phyloP scores from a whole-genome alignment of 257 asterid genomes.

The Parsonsia alboflavescens region DNA sequence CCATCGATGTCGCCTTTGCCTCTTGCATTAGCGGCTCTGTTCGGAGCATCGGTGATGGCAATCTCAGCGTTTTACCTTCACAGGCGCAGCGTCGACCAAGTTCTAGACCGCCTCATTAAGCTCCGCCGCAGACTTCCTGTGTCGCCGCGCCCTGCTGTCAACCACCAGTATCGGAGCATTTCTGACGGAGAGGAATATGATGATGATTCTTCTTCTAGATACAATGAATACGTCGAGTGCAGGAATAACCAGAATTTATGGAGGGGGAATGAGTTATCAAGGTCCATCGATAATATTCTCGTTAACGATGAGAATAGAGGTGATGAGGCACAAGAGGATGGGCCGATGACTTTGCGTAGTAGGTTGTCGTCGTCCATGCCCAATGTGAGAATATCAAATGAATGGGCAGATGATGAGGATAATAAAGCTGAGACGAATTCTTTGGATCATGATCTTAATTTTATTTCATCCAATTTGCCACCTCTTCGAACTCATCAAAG shows the following conservation, averaged over 20 bases:
- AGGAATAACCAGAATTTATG: constrained; percentile 20
- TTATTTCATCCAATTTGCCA: constrained; percentile 41
- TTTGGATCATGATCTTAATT: constrained; percentile 30
- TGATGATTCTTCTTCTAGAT: constrained; percentile 20
- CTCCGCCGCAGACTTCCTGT: constrained; percentile 34
- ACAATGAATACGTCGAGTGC: constrained; percentile 16
- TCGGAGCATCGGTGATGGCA: constrained; percentile 93
- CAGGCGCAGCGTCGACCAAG: constrained; percentile 86
- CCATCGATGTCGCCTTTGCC: constrained; percentile 51
- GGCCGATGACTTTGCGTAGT: constrained; percentile 27
- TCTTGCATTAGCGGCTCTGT: constrained; percentile 70
- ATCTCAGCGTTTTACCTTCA: constrained; percentile 83
- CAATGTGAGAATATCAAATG: constrained; percentile 30
- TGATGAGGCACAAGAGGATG: constrained; percentile 26
- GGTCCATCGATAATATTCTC: constrained; percentile 25
- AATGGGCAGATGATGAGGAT: constrained; percentile 29
- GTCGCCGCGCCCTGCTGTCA: background rate
- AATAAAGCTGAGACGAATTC: constrained; percentile 19
- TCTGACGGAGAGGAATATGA: constrained; percentile 27
- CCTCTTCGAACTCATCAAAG: constrained; percentile 41
- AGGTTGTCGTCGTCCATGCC: constrained; percentile 52
- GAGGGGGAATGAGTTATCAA: constrained; percentile 25
- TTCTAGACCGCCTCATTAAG: constrained; percentile 75
- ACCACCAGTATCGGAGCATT: constrained; percentile 8
- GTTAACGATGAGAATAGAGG: constrained; percentile 20